A percentile compares a stretch with the other conserved stretches of the same genome.
These are phyloP conservation scores for Polyporus tsugae DNA, from an alignment of 1,284 basidiomycete species.

Conservation along the genomic window DNA sequence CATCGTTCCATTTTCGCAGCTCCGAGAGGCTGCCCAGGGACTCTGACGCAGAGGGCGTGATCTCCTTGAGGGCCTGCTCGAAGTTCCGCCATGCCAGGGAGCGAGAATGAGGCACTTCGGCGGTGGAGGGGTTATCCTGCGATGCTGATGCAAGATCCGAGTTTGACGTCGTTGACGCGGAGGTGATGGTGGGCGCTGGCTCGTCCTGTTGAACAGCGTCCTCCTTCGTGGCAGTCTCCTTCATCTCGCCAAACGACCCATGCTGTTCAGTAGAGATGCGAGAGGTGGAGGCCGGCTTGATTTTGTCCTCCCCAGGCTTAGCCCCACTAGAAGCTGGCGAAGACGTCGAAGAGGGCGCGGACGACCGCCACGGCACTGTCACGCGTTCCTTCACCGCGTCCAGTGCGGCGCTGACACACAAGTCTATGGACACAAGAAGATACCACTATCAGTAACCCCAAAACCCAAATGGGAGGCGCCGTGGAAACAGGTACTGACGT, in stretches of 20 bases:
- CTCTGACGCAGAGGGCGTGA: conserved; percentile 87
- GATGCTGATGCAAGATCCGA: conserved; percentile 15
- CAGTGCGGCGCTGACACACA: conserved; percentile 89
- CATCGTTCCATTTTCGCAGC: conserved; percentile 90
- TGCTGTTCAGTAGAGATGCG: background rate
- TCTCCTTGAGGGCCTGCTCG: conserved; percentile 83
- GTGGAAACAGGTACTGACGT: conserved; percentile 60
- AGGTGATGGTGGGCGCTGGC: conserved; percentile 6
- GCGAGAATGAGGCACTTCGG: conserved; percentile 39
- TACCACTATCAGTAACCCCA: conserved; percentile 25
- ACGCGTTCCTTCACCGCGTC: conserved; percentile 89
- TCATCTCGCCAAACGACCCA: conserved; percentile 8
- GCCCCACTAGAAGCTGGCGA: conserved; percentile 12
- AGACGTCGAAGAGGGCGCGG: conserved; percentile 17
- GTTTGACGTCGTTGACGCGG: conserved; percentile 2
- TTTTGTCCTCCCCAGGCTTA: conserved; percentile 12
- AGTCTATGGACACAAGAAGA: conserved; percentile 56
- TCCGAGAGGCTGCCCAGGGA: conserved; percentile 81
- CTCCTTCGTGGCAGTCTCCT: conserved; percentile 9
- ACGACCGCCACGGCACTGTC: conserved; percentile 70
- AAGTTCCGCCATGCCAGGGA: conserved; percentile 74
- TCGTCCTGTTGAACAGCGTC: conserved; percentile 4
- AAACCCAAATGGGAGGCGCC: conserved; percentile 22
- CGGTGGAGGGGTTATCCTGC: conserved; percentile 11
- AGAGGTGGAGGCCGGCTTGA: background rate